Evolutionary conservation across 1,284 basidiomycete genomes (phyloP), one percentile per base, ranked within the genome.

Genomic region (Meripilus lineatus): DNA sequence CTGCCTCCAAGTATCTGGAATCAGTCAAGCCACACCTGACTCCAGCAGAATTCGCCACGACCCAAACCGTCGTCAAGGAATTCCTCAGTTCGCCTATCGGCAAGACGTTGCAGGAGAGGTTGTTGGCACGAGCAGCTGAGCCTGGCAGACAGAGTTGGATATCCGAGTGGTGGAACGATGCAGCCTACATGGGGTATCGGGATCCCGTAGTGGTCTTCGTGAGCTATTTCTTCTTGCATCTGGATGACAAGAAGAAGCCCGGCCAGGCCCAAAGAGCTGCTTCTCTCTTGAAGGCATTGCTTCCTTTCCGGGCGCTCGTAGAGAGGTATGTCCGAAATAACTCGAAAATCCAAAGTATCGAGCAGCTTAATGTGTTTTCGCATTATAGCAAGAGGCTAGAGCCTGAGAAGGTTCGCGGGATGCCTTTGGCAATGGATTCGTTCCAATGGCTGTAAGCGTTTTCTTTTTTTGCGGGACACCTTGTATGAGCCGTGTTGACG

Each of bases 141-240:
- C 72, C 77, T 0, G 62, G 63, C 13, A 65, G 68, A 40, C 79
- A 79, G 54, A 94, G 77, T 70, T 99, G 95, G 95, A 75, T 99
- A 25, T 77, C 78, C 44, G 92, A 96, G 46, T 99, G 95, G 95
- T 99, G 95, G 95, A 96, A 98, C 66, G 91, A 97, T 33, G 78
- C 67, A 7, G 94, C 93, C 20, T 90, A 89, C 61, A 86, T 89
- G 83, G 83, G 69, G 4, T 89, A 89, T 57, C 76, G 90, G 38
- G 91, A 96, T 55, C 85, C 94, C 4, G 89, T 97, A 28, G 86
- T 97, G 21, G 92, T 95, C 18, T 91, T 85, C 58, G 93, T 96
- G 57, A 92, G 85, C 73, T 99, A 99, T 72, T 99, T 89, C 69
- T 98, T 93, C 65, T 75, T 93, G 10, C 94, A 98, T 65, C 66